Evolutionary conservation across 352 stramenopile genomes (phyloP).

Genomic region (Pythium coloratum): DNA sequence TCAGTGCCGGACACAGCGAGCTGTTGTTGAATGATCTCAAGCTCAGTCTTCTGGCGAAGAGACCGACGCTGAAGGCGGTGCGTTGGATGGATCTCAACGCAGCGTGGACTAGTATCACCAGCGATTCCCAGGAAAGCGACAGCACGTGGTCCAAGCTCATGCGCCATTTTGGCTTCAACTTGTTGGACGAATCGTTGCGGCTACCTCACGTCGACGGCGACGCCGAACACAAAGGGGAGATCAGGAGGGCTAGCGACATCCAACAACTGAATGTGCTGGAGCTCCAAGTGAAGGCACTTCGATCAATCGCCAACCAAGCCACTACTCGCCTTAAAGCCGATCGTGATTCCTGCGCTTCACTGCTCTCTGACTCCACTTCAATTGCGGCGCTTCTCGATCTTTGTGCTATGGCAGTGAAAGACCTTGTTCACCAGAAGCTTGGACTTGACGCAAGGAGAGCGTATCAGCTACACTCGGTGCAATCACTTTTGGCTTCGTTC

Average conservation of each 20-base stretch:
- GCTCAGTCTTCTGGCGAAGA: background rate
- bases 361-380: background rate
- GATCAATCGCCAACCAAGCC: background rate
- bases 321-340: too few relatives aligned
- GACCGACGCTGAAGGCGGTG: background rate
- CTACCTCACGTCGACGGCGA: background rate
- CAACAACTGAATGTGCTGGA: background rate
- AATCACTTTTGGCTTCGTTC: background rate
- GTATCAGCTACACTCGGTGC: background rate
- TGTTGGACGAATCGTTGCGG: background rate
- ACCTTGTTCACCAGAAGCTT: background rate
- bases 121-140: too few relatives aligned
- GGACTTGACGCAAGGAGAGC: background rate
- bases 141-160: background rate
- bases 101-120: background rate
- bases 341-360: background rate
- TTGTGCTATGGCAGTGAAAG: background rate
- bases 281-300: background rate
- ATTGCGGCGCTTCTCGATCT: background rate
- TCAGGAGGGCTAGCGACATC: background rate
- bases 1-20: slow-evolving; percentile 15
- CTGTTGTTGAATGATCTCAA: slow-evolving; percentile 9
- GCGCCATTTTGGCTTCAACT: background rate
- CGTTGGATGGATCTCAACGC: background rate
- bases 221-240: background rate